Conservation (phyloP, 257 asterid genomes). For the Solanum tarapatanum region DNA sequence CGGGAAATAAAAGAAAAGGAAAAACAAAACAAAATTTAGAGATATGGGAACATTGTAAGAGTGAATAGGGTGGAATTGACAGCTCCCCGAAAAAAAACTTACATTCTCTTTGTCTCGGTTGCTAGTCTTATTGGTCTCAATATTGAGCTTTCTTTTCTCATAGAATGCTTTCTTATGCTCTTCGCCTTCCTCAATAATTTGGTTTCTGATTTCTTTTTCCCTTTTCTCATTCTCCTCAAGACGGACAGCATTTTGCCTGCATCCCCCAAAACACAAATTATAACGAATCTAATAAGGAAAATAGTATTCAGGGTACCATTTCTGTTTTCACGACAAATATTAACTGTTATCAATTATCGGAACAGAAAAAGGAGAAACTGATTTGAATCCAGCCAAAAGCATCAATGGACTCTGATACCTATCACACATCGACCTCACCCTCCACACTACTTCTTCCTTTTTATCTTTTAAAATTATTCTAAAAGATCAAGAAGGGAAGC, state of each 20-base stretch:
- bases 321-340: neutral
- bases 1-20: neutral
- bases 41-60: neutral
- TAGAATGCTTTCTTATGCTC: conserved; percentile 57
- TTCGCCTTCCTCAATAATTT: conserved; percentile 76
- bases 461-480: neutral
- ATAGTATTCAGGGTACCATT: neutral
- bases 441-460: neutral
- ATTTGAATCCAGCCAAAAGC: neutral
- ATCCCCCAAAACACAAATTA: neutral
- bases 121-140: conserved; percentile 60
- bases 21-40: neutral
- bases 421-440: neutral
- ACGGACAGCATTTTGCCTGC: conserved; percentile 67
- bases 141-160: conserved; percentile 58
- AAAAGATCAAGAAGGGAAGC: neutral
- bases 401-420: neutral
- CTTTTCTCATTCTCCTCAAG: conserved; percentile 90
- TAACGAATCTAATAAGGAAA: neutral
- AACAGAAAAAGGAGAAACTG: neutral
- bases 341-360: neutral
- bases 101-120: conserved; percentile 82
- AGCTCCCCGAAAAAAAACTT: neutral
- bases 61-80: neutral
- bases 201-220: conserved; percentile 70